Percentiles rank a stretch among this genome's conserved stretches.
Conservation (phyloP, 371 early-diverging fungal genomes). For the Antonospora locustae region DNA sequence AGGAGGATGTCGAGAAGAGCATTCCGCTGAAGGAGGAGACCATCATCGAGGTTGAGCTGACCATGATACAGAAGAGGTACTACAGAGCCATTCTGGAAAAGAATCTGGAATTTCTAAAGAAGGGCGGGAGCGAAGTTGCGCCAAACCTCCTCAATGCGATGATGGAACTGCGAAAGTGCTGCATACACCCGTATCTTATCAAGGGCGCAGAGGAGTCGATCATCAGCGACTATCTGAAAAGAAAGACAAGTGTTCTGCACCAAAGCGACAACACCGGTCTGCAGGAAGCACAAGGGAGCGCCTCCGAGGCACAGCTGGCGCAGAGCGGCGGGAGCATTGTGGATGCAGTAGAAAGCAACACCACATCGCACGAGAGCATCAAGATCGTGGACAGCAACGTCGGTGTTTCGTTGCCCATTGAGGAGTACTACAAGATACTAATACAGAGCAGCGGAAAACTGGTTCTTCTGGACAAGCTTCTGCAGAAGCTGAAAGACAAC, state of each 20-base stretch:
- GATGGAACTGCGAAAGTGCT: constrained; percentile 97
- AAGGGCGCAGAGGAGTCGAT: constrained; percentile 66
- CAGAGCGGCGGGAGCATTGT: constrained; percentile 4
- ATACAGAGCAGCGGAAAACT: constrained; percentile 93
- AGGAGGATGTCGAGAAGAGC: constrained; percentile 86
- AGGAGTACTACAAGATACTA: constrained; percentile 55
- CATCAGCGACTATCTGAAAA: constrained; percentile 44
- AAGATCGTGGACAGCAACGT: neutral
- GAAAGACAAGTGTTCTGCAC: constrained; percentile 7
- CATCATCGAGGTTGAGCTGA: constrained; percentile 81
- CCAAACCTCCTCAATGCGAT: constrained; percentile 78
- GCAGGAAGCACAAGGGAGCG: constrained; percentile 3
- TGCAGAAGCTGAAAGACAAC: constrained; percentile 65
- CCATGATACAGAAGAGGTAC: constrained; percentile 82
- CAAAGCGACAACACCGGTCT: constrained; percentile 2
- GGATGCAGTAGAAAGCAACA: neutral
- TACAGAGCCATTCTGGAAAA: constrained; percentile 87
- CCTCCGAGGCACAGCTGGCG: neutral
- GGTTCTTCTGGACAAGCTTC: constrained; percentile 77
- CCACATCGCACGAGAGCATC: neutral
- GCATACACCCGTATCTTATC: constrained; percentile 91
- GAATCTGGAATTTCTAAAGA: constrained; percentile 68
- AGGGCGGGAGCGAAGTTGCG: constrained; percentile 61
- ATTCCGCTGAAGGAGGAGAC: constrained; percentile 84
- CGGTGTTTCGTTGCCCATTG: constrained; percentile 6